A percentile compares a stretch with the other conserved stretches of the same genome.
Conservation (phyloP, 2,329 filamentous ascomycete genomes). For the Beauveria sp. region DNA sequence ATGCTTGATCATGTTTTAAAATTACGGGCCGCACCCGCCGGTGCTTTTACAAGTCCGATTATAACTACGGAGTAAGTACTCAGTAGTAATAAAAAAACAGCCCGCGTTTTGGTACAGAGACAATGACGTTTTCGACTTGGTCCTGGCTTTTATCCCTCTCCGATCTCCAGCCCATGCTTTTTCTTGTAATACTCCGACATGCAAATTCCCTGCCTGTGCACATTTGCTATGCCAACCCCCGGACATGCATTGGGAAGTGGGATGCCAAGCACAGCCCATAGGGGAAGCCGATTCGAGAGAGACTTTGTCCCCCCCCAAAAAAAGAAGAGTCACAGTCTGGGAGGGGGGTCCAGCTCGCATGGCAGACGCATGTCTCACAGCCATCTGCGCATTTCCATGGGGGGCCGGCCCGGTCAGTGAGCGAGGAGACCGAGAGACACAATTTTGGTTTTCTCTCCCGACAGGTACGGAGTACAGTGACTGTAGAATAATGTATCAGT, state of each 20-base stretch:
- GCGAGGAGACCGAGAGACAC: background rate
- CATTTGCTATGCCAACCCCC: background rate
- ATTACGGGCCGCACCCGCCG: background rate
- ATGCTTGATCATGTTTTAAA: background rate
- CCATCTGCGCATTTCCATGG: slow-evolving; percentile 1
- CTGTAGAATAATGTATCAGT: background rate
- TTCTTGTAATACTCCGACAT: background rate
- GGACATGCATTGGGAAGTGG: background rate
- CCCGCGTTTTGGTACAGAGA: background rate
- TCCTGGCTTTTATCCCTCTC: background rate
- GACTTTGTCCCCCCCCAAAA: background rate
- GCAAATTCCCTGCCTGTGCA: background rate
- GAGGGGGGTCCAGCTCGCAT: slow-evolving; percentile 7
- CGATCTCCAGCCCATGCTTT: background rate
- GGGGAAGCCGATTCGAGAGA: background rate
- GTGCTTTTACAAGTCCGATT: background rate
- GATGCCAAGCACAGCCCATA: background rate
- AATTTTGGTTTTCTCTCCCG: background rate
- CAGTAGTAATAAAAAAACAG: too few relatives aligned
- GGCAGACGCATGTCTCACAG: slow-evolving; percentile 8
- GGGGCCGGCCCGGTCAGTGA: background rate
- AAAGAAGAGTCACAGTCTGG: slow-evolving; percentile 5
- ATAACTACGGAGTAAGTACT: background rate
- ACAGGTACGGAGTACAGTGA: background rate
- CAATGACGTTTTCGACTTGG: slow-evolving; percentile 1